Conservation (phyloP, 306 rosid genomes). For the Gillenia trifoliata region DNA sequence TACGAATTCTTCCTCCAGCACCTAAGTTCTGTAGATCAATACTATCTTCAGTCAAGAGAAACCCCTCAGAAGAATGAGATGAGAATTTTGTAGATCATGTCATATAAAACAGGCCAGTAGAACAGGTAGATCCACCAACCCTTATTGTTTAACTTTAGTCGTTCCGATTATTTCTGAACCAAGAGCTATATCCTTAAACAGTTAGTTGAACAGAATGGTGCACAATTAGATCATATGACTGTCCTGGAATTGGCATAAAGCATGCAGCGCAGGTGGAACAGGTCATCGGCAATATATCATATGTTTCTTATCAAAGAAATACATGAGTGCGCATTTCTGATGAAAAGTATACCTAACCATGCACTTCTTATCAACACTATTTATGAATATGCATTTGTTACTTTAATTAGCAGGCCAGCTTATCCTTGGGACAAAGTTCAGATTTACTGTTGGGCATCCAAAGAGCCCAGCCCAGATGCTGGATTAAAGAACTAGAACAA, state of each 20-base stretch:
- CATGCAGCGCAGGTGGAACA: neutral
- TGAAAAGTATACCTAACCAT: neutral
- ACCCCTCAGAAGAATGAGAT: neutral
- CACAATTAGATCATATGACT: neutral
- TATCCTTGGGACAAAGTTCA: neutral
- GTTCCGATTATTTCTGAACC: neutral
- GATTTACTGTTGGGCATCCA: neutral
- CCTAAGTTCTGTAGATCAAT: constrained; percentile 52
- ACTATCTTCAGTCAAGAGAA: constrained; percentile 25
- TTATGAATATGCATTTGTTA: neutral
- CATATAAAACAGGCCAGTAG: neutral
- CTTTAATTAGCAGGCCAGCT: neutral
- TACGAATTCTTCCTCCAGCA: constrained; percentile 45
- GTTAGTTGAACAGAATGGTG: neutral
- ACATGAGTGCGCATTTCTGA: neutral
- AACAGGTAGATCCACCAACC: neutral
- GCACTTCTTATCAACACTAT: neutral
- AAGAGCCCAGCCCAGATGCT: neutral
- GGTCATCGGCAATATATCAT: neutral
- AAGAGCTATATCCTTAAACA: neutral
- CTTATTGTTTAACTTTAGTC: neutral
- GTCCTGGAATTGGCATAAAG: neutral
- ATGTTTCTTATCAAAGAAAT: neutral
- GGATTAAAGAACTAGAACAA: neutral
- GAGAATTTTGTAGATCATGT: neutral